phyloP scores from a whole-genome alignment of 2,329 filamentous ascomycete species.

The Botryotinia globosa region DNA sequence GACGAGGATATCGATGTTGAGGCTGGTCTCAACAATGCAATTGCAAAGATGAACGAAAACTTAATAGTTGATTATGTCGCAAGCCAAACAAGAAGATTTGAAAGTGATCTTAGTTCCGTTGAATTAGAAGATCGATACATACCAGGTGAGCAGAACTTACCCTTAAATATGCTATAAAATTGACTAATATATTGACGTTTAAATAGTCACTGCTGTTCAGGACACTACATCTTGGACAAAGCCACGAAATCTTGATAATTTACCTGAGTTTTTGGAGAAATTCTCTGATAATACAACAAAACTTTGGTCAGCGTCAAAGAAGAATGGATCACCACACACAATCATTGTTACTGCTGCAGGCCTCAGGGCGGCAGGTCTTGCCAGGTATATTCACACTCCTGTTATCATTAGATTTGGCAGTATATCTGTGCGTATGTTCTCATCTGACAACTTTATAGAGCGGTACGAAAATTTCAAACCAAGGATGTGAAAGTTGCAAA shows the following conservation, averaged over 20 bases:
- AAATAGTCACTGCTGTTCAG: constrained; percentile 65
- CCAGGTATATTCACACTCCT: constrained; percentile 52
- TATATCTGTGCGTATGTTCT: neutral
- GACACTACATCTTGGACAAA: constrained; percentile 76
- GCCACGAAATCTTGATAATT: constrained; percentile 64
- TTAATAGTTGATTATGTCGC: constrained; percentile 83
- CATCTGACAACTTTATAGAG: constrained; percentile 45
- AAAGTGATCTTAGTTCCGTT: constrained; percentile 74
- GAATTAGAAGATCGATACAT: constrained; percentile 82
- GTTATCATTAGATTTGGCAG: neutral
- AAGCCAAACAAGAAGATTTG: constrained; percentile 73
- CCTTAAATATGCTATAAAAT: neutral
- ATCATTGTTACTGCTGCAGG: constrained; percentile 84
- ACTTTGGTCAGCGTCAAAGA: constrained; percentile 61
- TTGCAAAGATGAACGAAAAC: constrained; percentile 78
- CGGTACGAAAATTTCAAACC: constrained; percentile 73
- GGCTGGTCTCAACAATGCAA: constrained; percentile 73
- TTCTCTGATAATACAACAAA: constrained; percentile 56
- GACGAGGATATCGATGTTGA: constrained; percentile 63
- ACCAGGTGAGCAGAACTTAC: constrained; percentile 54
- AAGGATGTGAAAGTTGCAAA: constrained; percentile 81
- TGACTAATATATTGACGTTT: constrained; percentile 12
- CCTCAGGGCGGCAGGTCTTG: constrained; percentile 79
- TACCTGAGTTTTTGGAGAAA: constrained; percentile 74
- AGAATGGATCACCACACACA: constrained; percentile 76